Evolutionary conservation across 192 early-diverging fungal genomes (phyloP).

Genomic region (Linderina pennispora): DNA sequence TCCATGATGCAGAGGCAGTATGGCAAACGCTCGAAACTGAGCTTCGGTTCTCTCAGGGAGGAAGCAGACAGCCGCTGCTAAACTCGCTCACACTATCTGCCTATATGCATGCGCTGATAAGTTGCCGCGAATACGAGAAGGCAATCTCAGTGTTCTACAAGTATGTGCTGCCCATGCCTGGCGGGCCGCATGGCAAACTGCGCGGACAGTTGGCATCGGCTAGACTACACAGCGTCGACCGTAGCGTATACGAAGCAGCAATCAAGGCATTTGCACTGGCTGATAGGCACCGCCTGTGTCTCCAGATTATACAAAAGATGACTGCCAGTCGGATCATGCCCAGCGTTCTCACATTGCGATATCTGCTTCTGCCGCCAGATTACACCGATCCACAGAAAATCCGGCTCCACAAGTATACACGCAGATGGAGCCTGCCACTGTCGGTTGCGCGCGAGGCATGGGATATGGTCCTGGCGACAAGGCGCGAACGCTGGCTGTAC

Average conservation of each 20-base stretch:
- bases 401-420: conserved; percentile 2
- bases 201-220: background rate
- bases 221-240: conserved; percentile 4
- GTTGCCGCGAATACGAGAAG: conserved; percentile 16
- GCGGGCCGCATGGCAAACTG: no score
- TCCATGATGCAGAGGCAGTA: conserved; percentile 13
- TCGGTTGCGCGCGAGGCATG: conserved; percentile 22
- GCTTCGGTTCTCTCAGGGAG: conserved; percentile 1
- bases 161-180: conserved; percentile 2
- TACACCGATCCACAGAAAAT: background rate
- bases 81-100: conserved; percentile 29
- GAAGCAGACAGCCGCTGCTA: conserved; percentile 6
- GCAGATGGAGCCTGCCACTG: conserved; percentile 30
- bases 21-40: conserved; percentile 26
- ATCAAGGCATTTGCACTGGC: conserved; percentile 25
- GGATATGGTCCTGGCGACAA: conserved; percentile 9
- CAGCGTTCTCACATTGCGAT: conserved; percentile 22
- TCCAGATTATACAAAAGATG: conserved; percentile 19
- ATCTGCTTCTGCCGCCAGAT: conserved; percentile 33
- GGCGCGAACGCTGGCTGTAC: conserved; percentile 17
- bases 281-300: conserved; percentile 23
- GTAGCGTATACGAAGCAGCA: conserved; percentile 27
- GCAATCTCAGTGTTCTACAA: conserved; percentile 27
- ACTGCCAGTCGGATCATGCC: conserved; percentile 13
- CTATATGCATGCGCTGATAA: conserved; percentile 32